These are phyloP conservation scores for Rhizopogon vesiculosus DNA, from an alignment of 768 basidiomycete species.

Conservation along the genomic window DNA sequence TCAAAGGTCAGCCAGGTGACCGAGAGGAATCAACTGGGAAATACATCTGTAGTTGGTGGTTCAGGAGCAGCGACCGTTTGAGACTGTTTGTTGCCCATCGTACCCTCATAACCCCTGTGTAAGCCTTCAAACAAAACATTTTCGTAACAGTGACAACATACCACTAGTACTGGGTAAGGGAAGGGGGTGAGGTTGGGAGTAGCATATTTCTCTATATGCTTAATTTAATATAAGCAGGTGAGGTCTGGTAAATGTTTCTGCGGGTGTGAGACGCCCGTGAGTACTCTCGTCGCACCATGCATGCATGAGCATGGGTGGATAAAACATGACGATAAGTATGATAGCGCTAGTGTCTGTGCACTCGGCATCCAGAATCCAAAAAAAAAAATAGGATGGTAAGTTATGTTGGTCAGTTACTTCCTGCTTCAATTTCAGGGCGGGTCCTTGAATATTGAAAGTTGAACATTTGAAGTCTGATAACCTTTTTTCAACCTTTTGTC, in stretches of 20 bases:
- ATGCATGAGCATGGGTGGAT: too few species aligned
- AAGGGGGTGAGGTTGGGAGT: not conserved
- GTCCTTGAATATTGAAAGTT: too few species aligned
- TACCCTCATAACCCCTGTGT: not conserved
- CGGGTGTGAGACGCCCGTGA: slow-evolving; percentile 10
- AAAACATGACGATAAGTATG: too few species aligned
- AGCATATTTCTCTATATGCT: not conserved
- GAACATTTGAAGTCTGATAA: too few species aligned
- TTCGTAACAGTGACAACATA: not conserved
- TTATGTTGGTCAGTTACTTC: too few species aligned
- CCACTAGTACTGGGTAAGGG: not conserved
- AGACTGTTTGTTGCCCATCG: not conserved
- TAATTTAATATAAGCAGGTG: slow-evolving; percentile 6
- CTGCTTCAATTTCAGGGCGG: too few species aligned
- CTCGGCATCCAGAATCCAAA: too few species aligned
- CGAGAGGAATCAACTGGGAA: not conserved
- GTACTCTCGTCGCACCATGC: not conserved
- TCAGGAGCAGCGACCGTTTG: not conserved
- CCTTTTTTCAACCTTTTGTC: too few species aligned
- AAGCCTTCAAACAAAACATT: not conserved
- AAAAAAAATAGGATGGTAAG: too few species aligned
- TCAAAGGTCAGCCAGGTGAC: not conserved
- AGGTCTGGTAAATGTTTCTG: slow-evolving; percentile 7
- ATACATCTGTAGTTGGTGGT: not conserved
- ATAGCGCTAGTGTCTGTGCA: too few species aligned